A percentile compares a stretch with the other conserved stretches of the same genome.
Conservation (phyloP, 768 basidiomycete species). For the Suillus placidus region DNA sequence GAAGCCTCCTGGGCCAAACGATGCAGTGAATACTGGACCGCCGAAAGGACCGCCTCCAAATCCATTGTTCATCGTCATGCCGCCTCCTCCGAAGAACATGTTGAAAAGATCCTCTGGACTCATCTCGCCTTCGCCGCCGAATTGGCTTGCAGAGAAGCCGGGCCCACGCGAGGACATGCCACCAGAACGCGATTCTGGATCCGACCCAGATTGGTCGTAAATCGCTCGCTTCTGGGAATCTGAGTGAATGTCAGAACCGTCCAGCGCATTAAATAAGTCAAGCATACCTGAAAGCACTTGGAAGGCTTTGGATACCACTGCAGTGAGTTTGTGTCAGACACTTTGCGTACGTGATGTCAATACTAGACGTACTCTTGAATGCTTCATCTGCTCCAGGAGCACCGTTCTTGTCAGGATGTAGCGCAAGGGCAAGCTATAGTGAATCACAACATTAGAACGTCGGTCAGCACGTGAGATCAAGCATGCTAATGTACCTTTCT, state of each 20-base stretch:
- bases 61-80: slow-evolving; percentile 44
- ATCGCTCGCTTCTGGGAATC: slow-evolving; percentile 90
- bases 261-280: background rate
- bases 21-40: slow-evolving; percentile 67
- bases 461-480: background rate
- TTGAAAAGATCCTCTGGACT: slow-evolving; percentile 97
- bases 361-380: slow-evolving; percentile 78
- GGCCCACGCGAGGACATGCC: slow-evolving; percentile 64
- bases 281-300: slow-evolving; percentile 81
- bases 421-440: slow-evolving; percentile 76
- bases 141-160: slow-evolving; percentile 53
- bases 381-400: slow-evolving; percentile 99
- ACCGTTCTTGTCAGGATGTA: slow-evolving; percentile 93
- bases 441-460: slow-evolving; percentile 13
- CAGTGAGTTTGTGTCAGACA: slow-evolving; percentile 10
- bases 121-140: slow-evolving; percentile 74
- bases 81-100: slow-evolving; percentile 93
- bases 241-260: slow-evolving; percentile 23
- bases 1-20: slow-evolving; percentile 86
- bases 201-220: slow-evolving; percentile 82
- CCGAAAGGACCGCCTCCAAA: slow-evolving; percentile 57
- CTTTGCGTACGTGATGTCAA: background rate
- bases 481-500: slow-evolving; percentile 69
- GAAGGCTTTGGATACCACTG: slow-evolving; percentile 98
- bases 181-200: slow-evolving; percentile 82